These are phyloP conservation scores for Penicillium janthinellum DNA, from an alignment of 2,329 filamentous ascomycete genomes.

Conservation along the genomic window DNA sequence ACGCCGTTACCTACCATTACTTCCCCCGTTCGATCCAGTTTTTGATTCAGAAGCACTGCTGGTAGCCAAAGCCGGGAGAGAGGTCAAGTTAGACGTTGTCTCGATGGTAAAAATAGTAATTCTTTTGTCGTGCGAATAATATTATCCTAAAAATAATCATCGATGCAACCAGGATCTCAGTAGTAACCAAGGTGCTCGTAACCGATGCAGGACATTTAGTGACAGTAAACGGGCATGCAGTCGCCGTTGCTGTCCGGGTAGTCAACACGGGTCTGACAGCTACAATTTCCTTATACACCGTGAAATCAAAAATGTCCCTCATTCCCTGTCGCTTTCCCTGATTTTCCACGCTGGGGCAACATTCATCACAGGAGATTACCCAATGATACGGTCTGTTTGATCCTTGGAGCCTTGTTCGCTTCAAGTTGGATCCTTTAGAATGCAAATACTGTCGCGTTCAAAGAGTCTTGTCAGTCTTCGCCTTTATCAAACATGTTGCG, in stretches of 20 bases:
- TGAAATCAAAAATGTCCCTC: too few species aligned
- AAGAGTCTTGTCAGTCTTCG: too few species aligned
- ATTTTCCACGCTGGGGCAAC: too few species aligned
- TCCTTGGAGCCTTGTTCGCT: too few species aligned
- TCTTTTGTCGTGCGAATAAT: too few species aligned
- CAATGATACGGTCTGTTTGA: too few species aligned
- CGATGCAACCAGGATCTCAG: conserved; percentile 26
- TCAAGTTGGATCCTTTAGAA: too few species aligned
- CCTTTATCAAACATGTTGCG: too few species aligned
- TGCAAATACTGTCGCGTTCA: too few species aligned
- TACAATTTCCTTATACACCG: too few species aligned
- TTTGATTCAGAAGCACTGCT: background rate
- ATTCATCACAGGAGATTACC: too few species aligned
- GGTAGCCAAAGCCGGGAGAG: background rate
- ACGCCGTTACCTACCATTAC: background rate
- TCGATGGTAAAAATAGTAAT: background rate
- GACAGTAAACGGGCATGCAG: conserved; percentile 28
- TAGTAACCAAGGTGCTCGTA: conserved; percentile 22
- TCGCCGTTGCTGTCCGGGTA: conserved; percentile 29
- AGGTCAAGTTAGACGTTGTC: background rate
- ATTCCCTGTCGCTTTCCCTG: too few species aligned
- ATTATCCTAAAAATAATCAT: conserved; percentile 14
- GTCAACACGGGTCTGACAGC: conserved; percentile 5
- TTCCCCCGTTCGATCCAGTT: background rate
- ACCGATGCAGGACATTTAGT: conserved; percentile 30